Percentiles rank a stretch among this genome's conserved stretches.
These are phyloP conservation scores for Melastoma malabathricum DNA, from an alignment of 345 rosid genomes.

Conservation along the genomic window DNA sequence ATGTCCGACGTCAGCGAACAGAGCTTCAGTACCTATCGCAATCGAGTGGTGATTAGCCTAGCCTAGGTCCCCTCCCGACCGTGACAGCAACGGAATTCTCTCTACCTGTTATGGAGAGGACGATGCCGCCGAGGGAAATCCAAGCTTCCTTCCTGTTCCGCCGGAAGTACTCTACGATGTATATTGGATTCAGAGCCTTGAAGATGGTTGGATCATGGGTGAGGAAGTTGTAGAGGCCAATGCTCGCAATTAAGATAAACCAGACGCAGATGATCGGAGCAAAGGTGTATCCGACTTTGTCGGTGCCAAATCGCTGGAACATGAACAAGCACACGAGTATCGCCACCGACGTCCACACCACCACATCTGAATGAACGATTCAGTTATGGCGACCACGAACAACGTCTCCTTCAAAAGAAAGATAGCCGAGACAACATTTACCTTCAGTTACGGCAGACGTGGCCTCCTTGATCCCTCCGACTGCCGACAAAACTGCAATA, in stretches of 20 bases:
- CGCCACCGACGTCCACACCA: constrained; percentile 30
- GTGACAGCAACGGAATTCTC: too few relatives aligned
- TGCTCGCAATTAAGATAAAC: constrained; percentile 20
- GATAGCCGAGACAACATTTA: too few relatives aligned
- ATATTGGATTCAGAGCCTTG: constrained; percentile 32
- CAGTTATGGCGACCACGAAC: too few relatives aligned
- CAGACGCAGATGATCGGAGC: constrained; percentile 32
- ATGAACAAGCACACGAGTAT: constrained; percentile 26
- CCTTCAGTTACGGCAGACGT: constrained; percentile 1
- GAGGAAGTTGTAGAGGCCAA: constrained; percentile 25
- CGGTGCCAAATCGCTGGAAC: constrained; percentile 34
- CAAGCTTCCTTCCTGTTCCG: constrained; percentile 34
- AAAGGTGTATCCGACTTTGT: constrained; percentile 34
- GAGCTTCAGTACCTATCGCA: constrained; percentile 28
- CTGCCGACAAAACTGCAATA: constrained; percentile 33
- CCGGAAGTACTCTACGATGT: constrained; percentile 25
- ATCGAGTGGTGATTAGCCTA: neutral
- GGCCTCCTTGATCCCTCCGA: constrained; percentile 29
- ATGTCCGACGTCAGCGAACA: constrained; percentile 54
- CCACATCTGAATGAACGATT: constrained; percentile 11
- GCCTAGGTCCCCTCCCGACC: too few relatives aligned
- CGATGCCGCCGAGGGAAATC: constrained; percentile 41
- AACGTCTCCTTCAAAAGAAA: too few relatives aligned
- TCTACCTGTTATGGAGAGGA: constrained; percentile 26
- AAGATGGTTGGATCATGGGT: constrained; percentile 20